Evolutionary conservation across 163 green algal species (phyloP).

Genomic region (Scenedesmus sp.): DNA sequence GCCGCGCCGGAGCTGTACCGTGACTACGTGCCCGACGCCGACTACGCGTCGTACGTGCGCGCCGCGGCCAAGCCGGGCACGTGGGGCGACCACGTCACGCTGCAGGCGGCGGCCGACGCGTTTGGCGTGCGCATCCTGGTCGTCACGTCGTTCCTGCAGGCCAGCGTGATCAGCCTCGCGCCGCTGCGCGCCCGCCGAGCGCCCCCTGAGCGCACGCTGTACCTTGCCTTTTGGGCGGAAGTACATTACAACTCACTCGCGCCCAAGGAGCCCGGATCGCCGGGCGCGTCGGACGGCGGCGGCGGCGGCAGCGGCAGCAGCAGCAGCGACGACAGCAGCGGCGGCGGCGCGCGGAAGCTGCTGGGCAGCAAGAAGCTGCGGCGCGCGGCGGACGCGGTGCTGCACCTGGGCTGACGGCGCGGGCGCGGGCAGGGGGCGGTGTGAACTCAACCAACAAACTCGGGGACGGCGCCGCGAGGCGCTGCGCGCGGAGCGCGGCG

Average conservation of each 20-base stretch:
- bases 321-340: no score
- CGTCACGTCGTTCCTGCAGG: slow-evolving; percentile 63
- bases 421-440: no score
- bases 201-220: no score
- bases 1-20: slow-evolving; percentile 56
- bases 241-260: no score
- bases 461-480: no score
- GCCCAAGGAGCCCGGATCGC: no score
- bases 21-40: slow-evolving; percentile 50
- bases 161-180: slow-evolving; percentile 69
- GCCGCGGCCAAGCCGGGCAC: slow-evolving; percentile 35
- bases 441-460: no score
- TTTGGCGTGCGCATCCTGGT: slow-evolving; percentile 69
- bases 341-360: no score
- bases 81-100: slow-evolving; percentile 86
- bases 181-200: no score
- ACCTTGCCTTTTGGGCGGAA: no score
- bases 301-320: not conserved
- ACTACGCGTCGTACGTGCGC: slow-evolving; percentile 56
- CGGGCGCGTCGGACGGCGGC: not conserved
- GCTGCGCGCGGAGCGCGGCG: no score
- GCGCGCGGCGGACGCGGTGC: slow-evolving; percentile 6
- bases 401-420: no score
- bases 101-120: slow-evolving; percentile 68
- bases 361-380: slow-evolving; percentile 24